Percentiles rank a stretch among this genome's conserved stretches.
Conservation (phyloP, 2,329 filamentous ascomycete species). For the Alternaria infectoria region DNA sequence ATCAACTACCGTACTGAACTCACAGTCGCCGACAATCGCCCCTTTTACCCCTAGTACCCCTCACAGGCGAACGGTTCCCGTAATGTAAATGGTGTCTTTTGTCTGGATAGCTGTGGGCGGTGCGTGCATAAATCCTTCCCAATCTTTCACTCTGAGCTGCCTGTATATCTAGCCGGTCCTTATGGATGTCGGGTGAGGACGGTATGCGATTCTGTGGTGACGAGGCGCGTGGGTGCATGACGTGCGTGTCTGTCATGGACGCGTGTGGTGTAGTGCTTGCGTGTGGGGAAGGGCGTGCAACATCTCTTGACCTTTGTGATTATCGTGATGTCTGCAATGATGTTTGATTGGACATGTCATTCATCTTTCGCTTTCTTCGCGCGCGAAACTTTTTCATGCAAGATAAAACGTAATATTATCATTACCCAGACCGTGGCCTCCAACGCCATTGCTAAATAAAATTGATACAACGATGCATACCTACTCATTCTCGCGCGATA, state of each 20-base stretch:
- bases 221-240: slow-evolving; percentile 2
- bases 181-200: slow-evolving; percentile 18
- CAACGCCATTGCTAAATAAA: neutral
- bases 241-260: neutral
- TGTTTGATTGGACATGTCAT: neutral
- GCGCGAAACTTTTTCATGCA: neutral
- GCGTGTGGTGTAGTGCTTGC: neutral
- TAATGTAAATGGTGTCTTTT: neutral
- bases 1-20: slow-evolving; percentile 40
- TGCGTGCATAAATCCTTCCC: slow-evolving; percentile 10
- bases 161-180: slow-evolving; percentile 11
- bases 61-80: slow-evolving; percentile 1
- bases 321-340: neutral
- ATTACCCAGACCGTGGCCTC: neutral
- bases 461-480: neutral
- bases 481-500: neutral
- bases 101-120: slow-evolving; percentile 5
- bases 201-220: neutral
- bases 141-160: neutral
- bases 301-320: neutral
- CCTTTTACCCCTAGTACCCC: slow-evolving; percentile 9
- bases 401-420: neutral
- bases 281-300: neutral
- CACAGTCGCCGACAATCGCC: slow-evolving; percentile 35
- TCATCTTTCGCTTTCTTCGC: neutral